A percentile compares a stretch with the other conserved stretches of the same genome.
Evolutionary conservation across 1,284 basidiomycete species (phyloP).

Genomic region (Fomitopsis pinicola): DNA sequence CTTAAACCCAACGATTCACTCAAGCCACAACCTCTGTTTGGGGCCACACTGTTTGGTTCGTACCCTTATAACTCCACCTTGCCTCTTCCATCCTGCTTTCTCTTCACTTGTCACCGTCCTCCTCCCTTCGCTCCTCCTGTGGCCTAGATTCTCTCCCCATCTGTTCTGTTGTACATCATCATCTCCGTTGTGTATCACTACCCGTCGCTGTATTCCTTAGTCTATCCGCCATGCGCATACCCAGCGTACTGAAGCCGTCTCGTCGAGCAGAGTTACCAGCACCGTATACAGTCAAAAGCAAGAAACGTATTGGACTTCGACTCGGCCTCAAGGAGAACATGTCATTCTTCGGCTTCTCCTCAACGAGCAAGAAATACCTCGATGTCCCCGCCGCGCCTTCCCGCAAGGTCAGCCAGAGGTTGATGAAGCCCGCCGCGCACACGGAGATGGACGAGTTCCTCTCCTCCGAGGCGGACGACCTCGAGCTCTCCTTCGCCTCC

Average conservation of each 20-base stretch:
- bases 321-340: constrained; percentile 20
- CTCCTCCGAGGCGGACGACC: constrained; percentile 60
- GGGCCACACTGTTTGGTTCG: constrained; percentile 12
- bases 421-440: constrained; percentile 27
- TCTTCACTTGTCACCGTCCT: constrained; percentile 1
- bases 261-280: constrained; percentile 24
- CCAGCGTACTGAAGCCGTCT: constrained; percentile 11
- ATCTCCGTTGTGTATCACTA: constrained; percentile 9
- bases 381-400: constrained; percentile 45
- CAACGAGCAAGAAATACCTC: constrained; percentile 42
- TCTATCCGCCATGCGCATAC: constrained; percentile 7
- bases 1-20: constrained; percentile 2
- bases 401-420: constrained; percentile 41
- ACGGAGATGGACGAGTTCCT: constrained; percentile 63
- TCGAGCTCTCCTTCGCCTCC: constrained; percentile 77
- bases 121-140: constrained; percentile 1
- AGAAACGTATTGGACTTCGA: constrained; percentile 28
- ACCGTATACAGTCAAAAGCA: constrained; percentile 31
- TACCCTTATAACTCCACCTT: constrained; percentile 3
- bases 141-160: constrained; percentile 1
- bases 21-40: constrained; percentile 6
- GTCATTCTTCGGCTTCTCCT: constrained; percentile 19
- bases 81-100: constrained; percentile 3
- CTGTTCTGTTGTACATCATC: not conserved
- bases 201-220: constrained; percentile 9